Conservation (phyloP, 169 alveolate genomes). For the Cyclospora cayetanensis region DNA sequence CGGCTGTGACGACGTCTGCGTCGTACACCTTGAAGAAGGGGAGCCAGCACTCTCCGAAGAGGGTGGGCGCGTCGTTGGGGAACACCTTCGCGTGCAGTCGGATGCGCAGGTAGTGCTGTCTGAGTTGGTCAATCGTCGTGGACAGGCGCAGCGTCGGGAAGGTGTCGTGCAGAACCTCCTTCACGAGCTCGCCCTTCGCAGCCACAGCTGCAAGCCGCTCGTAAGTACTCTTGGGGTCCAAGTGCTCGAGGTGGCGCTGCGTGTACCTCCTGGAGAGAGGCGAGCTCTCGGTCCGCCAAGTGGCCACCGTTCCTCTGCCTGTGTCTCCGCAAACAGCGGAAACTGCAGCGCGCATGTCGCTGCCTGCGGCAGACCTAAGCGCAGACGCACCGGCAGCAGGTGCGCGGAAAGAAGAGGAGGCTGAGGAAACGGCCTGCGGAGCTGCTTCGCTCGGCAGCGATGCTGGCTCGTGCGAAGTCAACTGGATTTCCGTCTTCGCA, state of each 20-base stretch:
- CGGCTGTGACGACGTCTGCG: conserved; percentile 55
- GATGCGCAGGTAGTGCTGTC: conserved; percentile 64
- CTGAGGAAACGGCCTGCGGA: no score
- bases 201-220: conserved; percentile 63
- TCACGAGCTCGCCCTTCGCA: conserved; percentile 32
- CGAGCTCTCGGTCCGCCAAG: background rate
- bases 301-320: background rate
- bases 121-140: conserved; percentile 71
- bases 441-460: no score
- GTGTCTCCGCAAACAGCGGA: background rate
- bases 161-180: conserved; percentile 47
- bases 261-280: background rate
- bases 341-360: background rate
- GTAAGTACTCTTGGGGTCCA: conserved; percentile 50
- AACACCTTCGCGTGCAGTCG: conserved; percentile 36
- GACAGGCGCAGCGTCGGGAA: conserved; percentile 71
- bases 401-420: no score
- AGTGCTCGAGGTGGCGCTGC: conserved; percentile 38
- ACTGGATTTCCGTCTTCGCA: no score
- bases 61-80: background rate
- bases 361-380: no score
- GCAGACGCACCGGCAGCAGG: background rate
- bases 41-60: conserved; percentile 74
- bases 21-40: conserved; percentile 74
- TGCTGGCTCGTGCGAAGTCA: no score